Evolutionary conservation across 2,329 filamentous ascomycete species (phyloP).

Genomic region (Alternaria alternata): DNA sequence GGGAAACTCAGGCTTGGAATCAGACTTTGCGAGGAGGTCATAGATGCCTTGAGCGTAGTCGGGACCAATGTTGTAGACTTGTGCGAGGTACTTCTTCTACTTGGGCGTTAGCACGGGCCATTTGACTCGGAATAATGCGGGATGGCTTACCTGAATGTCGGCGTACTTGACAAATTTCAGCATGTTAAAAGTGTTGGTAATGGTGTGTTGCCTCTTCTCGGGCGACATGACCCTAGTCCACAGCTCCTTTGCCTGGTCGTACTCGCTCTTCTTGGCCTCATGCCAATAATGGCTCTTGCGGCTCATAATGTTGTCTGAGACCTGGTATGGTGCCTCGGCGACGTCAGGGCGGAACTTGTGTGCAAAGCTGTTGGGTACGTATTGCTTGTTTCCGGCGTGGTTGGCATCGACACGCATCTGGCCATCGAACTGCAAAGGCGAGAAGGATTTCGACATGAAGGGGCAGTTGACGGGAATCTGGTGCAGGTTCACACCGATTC

Average conservation of each 20-base stretch:
- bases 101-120: slow-evolving; percentile 4
- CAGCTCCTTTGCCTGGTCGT: slow-evolving; percentile 60
- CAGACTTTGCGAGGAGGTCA: slow-evolving; percentile 53
- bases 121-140: not conserved
- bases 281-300: slow-evolving; percentile 65
- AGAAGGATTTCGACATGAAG: slow-evolving; percentile 58
- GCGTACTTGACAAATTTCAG: slow-evolving; percentile 55
- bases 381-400: slow-evolving; percentile 59
- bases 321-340: slow-evolving; percentile 60
- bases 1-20: slow-evolving; percentile 56
- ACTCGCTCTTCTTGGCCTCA: slow-evolving; percentile 62
- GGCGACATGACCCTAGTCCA: slow-evolving; percentile 60
- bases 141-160: slow-evolving; percentile 51
- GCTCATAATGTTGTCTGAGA: slow-evolving; percentile 60
- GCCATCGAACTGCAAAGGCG: slow-evolving; percentile 61
- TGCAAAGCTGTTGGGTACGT: slow-evolving; percentile 61
- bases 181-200: slow-evolving; percentile 59
- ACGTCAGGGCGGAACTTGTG: slow-evolving; percentile 62
- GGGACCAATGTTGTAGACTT: slow-evolving; percentile 60
- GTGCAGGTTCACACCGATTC: slow-evolving; percentile 62
- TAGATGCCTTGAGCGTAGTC: slow-evolving; percentile 60
- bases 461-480: slow-evolving; percentile 58
- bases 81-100: slow-evolving; percentile 61
- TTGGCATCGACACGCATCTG: slow-evolving; percentile 59
- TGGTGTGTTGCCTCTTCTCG: slow-evolving; percentile 55